These are phyloP conservation scores for Bipolaris gigantea DNA, from an alignment of 2,329 filamentous ascomycete genomes.

Conservation along the genomic window DNA sequence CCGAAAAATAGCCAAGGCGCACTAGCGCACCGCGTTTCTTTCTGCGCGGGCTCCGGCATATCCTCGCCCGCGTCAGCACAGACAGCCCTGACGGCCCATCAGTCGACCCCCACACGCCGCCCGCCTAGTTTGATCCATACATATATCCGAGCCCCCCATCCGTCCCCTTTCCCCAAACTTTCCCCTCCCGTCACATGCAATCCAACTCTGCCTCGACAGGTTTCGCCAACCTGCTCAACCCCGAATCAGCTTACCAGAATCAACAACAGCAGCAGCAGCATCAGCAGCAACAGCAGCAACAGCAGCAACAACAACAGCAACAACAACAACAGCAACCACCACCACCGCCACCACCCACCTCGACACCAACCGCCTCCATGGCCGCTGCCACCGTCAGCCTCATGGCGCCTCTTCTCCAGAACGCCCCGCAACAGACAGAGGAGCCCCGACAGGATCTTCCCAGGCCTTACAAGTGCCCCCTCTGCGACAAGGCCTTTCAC, in stretches of 20 bases:
- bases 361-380: constrained; percentile 31
- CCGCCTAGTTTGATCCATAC: constrained; percentile 34
- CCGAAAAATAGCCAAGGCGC: constrained; percentile 21
- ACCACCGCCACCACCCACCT: constrained; percentile 14
- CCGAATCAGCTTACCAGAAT: constrained; percentile 25
- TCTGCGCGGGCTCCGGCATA: constrained; percentile 27
- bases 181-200: constrained; percentile 47
- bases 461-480: constrained; percentile 95
- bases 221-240: constrained; percentile 46
- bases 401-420: constrained; percentile 63
- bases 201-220: constrained; percentile 37
- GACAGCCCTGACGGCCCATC: constrained; percentile 31
- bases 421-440: constrained; percentile 47
- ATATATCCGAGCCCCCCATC: constrained; percentile 43
- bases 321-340: constrained; percentile 1
- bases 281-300: constrained; percentile 5
- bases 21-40: constrained; percentile 28
- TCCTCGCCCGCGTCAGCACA: constrained; percentile 34
- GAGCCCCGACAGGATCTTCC: constrained; percentile 81
- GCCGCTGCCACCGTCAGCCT: constrained; percentile 52
- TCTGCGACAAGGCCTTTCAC: constrained; percentile 98
- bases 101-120: constrained; percentile 34
- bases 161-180: constrained; percentile 43
- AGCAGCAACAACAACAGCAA: constrained; percentile 7
- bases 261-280: constrained; percentile 2